Percentiles rank a stretch among this genome's conserved stretches.
These are phyloP conservation scores for Pinus albicaulis DNA, from an alignment of 75 land plant species.

Conservation along the genomic window DNA sequence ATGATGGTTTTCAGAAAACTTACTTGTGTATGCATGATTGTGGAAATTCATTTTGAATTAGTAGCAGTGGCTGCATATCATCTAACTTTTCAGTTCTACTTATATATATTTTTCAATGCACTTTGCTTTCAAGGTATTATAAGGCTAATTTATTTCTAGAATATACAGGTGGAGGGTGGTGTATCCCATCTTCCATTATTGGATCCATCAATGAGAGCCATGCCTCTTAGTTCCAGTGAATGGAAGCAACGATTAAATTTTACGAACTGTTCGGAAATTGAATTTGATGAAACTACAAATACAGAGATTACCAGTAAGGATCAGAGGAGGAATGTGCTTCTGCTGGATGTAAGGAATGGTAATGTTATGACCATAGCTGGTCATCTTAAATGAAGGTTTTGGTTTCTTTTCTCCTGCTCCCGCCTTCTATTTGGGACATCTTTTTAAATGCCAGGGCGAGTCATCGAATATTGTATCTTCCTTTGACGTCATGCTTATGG, in stretches of 20 bases:
- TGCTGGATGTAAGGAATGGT: conserved; percentile 93
- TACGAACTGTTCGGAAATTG: not conserved
- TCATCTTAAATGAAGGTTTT: conserved; percentile 1
- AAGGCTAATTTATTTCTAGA: not conserved
- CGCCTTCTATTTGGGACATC: not conserved
- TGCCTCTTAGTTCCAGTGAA: conserved; percentile 62
- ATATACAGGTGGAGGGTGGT: conserved; percentile 70
- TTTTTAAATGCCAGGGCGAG: not conserved
- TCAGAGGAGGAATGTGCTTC: conserved; percentile 21
- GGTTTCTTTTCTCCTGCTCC: conserved; percentile 5
- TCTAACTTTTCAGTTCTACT: not conserved
- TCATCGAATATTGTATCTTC: not conserved
- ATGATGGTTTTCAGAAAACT: not conserved
- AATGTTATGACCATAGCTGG: conserved; percentile 12
- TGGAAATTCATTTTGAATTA: not conserved
- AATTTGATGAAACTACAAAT: not conserved
- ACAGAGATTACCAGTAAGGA: conserved; percentile 3
- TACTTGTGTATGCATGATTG: not conserved
- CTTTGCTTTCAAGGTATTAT: not conserved
- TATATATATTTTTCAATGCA: not conserved
- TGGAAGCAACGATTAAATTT: conserved; percentile 60
- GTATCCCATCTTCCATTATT: conserved; percentile 65
- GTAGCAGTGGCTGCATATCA: not conserved
- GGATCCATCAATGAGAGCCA: conserved; percentile 72
- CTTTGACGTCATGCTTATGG: not conserved